Evolutionary conservation across 345 rosid genomes (phyloP).

Genomic region (Linum tenue): DNA sequence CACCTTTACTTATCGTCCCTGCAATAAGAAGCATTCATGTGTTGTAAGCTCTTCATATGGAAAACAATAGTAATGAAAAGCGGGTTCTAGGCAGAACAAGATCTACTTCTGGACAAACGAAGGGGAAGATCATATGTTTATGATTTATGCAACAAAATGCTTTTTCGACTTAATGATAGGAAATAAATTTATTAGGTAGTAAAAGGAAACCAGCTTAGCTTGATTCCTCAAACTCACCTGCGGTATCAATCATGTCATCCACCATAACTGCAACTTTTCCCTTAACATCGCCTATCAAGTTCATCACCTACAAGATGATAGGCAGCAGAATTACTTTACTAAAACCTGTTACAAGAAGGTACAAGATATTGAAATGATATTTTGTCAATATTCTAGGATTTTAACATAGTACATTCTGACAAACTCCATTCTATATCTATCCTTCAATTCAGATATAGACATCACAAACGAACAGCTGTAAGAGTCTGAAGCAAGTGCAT

Average conservation of each 20-base stretch:
- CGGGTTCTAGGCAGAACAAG: background rate
- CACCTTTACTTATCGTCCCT: slow-evolving; percentile 96
- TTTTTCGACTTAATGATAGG: too few relatives aligned
- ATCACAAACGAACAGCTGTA: too few relatives aligned
- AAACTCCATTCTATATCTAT: too few relatives aligned
- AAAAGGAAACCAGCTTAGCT: background rate
- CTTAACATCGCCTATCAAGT: slow-evolving; percentile 89
- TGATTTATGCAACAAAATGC: too few relatives aligned
- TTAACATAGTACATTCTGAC: too few relatives aligned
- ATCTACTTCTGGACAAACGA: background rate
- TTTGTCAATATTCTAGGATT: too few relatives aligned
- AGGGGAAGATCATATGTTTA: too few relatives aligned
- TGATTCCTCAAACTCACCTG: slow-evolving; percentile 43
- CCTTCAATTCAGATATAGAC: too few relatives aligned
- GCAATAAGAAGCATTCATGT: slow-evolving; percentile 7
- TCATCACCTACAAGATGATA: slow-evolving; percentile 65
- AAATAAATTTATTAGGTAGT: too few relatives aligned
- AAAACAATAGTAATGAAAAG: background rate
- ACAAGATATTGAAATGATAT: background rate
- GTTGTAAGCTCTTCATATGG: background rate
- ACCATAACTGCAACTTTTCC: slow-evolving; percentile 98
- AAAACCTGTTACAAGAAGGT: background rate
- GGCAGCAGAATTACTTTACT: background rate
- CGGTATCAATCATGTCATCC: slow-evolving; percentile 98
- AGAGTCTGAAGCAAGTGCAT: too few relatives aligned